Evolutionary conservation across 495 filamentous ascomycete genomes (phyloP).

Genomic region (Xylaria castorea): DNA sequence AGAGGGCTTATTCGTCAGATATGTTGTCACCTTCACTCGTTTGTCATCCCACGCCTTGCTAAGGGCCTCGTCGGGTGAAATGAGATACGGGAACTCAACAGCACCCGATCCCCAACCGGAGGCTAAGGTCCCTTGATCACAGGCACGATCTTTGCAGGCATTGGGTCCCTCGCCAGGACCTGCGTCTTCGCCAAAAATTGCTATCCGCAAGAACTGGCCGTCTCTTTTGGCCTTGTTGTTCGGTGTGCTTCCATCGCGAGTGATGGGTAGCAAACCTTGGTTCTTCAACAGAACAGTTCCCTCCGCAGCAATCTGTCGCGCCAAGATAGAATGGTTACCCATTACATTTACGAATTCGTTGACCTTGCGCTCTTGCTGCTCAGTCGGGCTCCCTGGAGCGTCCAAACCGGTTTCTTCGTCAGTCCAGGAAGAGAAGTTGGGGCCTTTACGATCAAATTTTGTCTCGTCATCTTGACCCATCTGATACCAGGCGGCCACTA

Average conservation of each 20-base stretch:
- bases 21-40: conserved; percentile 65
- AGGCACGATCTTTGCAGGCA: conserved; percentile 74
- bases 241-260: conserved; percentile 54
- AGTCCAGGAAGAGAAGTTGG: conserved; percentile 94
- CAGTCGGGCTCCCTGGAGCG: conserved; percentile 65
- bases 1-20: conserved; percentile 61
- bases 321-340: conserved; percentile 71
- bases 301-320: conserved; percentile 78
- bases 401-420: conserved; percentile 69
- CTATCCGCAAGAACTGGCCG: conserved; percentile 63
- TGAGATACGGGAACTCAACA: conserved; percentile 84
- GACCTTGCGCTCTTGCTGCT: conserved; percentile 64
- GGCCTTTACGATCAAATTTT: conserved; percentile 70
- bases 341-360: conserved; percentile 81
- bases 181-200: conserved; percentile 87
- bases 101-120: conserved; percentile 92
- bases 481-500: conserved; percentile 94
- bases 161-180: conserved; percentile 75
- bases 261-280: conserved; percentile 67
- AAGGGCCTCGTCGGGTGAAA: conserved; percentile 73
- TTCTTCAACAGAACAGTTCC: conserved; percentile 90
- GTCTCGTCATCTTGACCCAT: conserved; percentile 78
- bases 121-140: conserved; percentile 83
- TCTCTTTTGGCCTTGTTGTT: conserved; percentile 41
- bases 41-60: conserved; percentile 57